A percentile compares a stretch with the other conserved stretches of the same genome.
These are phyloP conservation scores for Cytospora leucostoma DNA, from an alignment of 2,329 filamentous ascomycete species.

Conservation along the genomic window DNA sequence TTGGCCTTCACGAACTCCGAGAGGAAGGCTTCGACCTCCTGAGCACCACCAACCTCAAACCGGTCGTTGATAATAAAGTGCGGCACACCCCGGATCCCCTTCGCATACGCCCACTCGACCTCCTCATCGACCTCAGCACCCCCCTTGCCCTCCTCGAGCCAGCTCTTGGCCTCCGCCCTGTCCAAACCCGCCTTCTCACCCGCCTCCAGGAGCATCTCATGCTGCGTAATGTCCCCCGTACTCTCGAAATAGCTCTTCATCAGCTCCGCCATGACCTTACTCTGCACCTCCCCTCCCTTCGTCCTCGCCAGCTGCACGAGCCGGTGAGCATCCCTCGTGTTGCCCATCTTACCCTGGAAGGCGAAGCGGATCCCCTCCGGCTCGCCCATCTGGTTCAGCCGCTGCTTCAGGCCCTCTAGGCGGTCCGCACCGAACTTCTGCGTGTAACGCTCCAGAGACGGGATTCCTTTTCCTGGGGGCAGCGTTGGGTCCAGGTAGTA, in stretches of 20 bases:
- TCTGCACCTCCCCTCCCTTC: conserved; percentile 50
- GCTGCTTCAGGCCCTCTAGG: conserved; percentile 56
- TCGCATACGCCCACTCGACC: conserved; percentile 52
- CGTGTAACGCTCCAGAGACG: conserved; percentile 54
- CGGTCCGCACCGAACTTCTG: conserved; percentile 68
- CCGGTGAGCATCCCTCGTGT: conserved; percentile 78
- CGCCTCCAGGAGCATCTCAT: conserved; percentile 52
- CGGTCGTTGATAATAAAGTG: conserved; percentile 72
- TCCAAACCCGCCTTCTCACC: conserved; percentile 58
- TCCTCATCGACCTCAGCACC: conserved; percentile 59
- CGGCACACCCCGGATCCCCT: conserved; percentile 67
- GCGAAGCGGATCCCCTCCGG: conserved; percentile 73
- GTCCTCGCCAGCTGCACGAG: conserved; percentile 69
- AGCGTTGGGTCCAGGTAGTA: conserved; percentile 78
- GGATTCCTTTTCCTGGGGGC: conserved; percentile 44
- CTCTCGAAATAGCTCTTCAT: conserved; percentile 69
- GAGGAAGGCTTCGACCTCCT: conserved; percentile 68
- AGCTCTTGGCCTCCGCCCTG: conserved; percentile 51
- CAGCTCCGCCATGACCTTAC: conserved; percentile 60
- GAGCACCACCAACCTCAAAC: conserved; percentile 69
- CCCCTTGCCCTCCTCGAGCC: conserved; percentile 57
- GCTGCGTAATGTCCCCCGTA: conserved; percentile 63
- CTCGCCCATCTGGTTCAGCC: conserved; percentile 59
- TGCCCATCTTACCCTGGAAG: conserved; percentile 70
- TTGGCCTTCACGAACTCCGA: conserved; percentile 61